Percentiles rank a stretch among this genome's conserved stretches.
Conservation (phyloP, 2,329 filamentous ascomycete species). For the Calonectria ilicicola region DNA sequence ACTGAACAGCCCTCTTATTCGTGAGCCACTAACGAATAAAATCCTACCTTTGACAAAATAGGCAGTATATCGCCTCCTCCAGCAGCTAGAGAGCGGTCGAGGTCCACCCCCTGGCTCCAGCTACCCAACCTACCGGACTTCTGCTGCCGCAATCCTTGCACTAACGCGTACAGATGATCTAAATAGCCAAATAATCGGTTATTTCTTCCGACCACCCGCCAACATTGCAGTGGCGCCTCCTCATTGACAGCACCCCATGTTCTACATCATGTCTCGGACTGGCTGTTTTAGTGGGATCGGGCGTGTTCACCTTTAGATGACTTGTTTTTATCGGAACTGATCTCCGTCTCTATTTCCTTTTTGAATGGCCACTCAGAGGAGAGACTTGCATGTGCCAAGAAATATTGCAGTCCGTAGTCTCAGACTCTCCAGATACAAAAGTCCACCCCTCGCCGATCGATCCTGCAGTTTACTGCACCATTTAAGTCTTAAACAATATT, state of each 20-base stretch:
- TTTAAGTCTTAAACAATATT: not conserved
- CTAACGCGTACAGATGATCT: not conserved
- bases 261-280: not conserved
- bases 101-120: not conserved
- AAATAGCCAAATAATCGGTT: not conserved
- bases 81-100: not conserved
- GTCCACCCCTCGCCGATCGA: not conserved
- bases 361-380: not conserved
- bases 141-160: slow-evolving; percentile 16
- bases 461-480: not conserved
- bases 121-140: not conserved
- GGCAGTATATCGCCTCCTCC: not conserved
- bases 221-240: not conserved
- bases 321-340: slow-evolving; percentile 2
- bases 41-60: not conserved
- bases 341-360: slow-evolving; percentile 6
- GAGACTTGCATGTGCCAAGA: not conserved
- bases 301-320: not conserved
- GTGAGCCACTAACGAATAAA: not conserved
- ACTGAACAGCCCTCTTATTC: not conserved
- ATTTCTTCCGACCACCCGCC: slow-evolving; percentile 11
- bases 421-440: not conserved
- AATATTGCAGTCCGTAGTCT: not conserved
- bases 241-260: not conserved
- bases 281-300: not conserved